These are phyloP conservation scores for Hypseocharis bilobata DNA, from an alignment of 441 rosid genomes.

Conservation along the genomic window DNA sequence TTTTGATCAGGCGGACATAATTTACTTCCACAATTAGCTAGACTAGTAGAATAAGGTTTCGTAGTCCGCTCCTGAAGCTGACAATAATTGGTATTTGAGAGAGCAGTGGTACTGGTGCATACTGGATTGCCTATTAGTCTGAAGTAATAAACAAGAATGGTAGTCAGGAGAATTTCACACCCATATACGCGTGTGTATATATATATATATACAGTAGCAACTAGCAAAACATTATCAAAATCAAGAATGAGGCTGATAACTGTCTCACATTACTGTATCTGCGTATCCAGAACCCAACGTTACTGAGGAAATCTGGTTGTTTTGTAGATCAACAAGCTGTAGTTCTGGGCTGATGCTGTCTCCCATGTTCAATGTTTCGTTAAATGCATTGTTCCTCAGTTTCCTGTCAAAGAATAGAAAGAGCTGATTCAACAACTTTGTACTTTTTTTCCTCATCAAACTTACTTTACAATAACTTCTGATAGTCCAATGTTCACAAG, in stretches of 20 bases:
- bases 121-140: slow-evolving; percentile 85
- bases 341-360: slow-evolving; percentile 50
- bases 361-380: slow-evolving; percentile 58
- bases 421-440: slow-evolving; percentile 7
- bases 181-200: too few relatives aligned
- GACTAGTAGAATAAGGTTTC: slow-evolving; percentile 69
- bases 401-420: slow-evolving; percentile 39
- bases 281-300: slow-evolving; percentile 54
- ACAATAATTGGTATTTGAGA: slow-evolving; percentile 64
- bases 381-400: slow-evolving; percentile 57
- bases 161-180: background rate
- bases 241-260: slow-evolving; percentile 8
- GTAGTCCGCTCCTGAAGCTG: slow-evolving; percentile 44
- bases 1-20: slow-evolving; percentile 59
- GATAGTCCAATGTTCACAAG: background rate
- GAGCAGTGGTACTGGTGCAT: slow-evolving; percentile 38
- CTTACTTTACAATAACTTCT: background rate
- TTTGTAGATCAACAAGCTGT: slow-evolving; percentile 65
- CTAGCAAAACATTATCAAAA: background rate
- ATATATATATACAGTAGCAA: too few relatives aligned
- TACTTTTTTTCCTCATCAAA: background rate
- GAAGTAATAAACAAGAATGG: slow-evolving; percentile 19
- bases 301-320: slow-evolving; percentile 60
- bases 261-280: slow-evolving; percentile 50
- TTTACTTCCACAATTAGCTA: slow-evolving; percentile 70